phyloP scores from a whole-genome alignment of 805 yeast species.

The Candida ovalis region DNA sequence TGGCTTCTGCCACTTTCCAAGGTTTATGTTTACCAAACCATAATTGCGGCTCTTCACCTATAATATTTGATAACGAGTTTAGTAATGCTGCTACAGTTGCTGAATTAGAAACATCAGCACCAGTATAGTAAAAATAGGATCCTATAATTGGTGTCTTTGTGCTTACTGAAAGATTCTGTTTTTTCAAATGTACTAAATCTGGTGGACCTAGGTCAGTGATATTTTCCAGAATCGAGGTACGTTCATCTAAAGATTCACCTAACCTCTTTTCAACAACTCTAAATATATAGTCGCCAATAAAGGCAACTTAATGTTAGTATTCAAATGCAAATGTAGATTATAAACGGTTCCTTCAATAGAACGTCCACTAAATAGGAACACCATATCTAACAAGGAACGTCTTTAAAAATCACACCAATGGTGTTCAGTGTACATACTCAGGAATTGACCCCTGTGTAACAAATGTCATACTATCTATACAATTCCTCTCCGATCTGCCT shows the following conservation, averaged over 20 bases:
- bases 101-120: slow-evolving; percentile 70
- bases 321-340: too few relatives aligned
- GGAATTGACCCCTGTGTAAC: slow-evolving; percentile 62
- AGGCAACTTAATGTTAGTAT: slow-evolving; percentile 11
- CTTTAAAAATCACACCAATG: too few relatives aligned
- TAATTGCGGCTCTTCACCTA: slow-evolving; percentile 57
- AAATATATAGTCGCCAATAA: not conserved
- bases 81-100: slow-evolving; percentile 76
- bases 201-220: slow-evolving; percentile 73
- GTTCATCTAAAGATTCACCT: slow-evolving; percentile 54
- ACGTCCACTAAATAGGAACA: too few relatives aligned
- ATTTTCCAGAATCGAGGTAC: slow-evolving; percentile 55
- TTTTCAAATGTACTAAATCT: slow-evolving; percentile 52
- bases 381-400: too few relatives aligned
- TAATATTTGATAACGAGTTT: slow-evolving; percentile 62
- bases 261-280: slow-evolving; percentile 51
- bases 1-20: slow-evolving; percentile 68
- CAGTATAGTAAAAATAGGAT: slow-evolving; percentile 70
- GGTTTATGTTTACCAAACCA: slow-evolving; percentile 78
- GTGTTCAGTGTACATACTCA: too few relatives aligned
- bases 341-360: too few relatives aligned
- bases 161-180: slow-evolving; percentile 26
- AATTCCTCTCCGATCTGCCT: not conserved
- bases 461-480: slow-evolving; percentile 26
- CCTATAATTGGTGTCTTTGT: slow-evolving; percentile 50